Evolutionary conservation across 2,329 filamentous ascomycete genomes (phyloP), one percentile per base, ranked within the genome.

Genomic region (Lasiodiplodia theobromae): DNA sequence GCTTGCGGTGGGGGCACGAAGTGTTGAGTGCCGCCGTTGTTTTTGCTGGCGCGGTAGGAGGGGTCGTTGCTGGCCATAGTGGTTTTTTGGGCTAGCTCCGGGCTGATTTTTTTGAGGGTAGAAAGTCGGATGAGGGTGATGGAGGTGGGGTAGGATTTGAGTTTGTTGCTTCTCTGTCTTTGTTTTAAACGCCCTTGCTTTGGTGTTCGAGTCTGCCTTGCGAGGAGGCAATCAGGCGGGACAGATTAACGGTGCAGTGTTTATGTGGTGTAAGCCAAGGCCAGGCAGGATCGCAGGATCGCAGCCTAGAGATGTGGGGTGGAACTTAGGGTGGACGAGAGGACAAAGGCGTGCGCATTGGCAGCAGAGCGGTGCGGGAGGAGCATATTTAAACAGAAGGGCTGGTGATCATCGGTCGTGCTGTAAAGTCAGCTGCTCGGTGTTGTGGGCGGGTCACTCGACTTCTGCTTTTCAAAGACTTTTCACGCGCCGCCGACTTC

Each of bases 41-140:
- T 91, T 18, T 28, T 11, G 40, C 25, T 38, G 79, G 85, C 86
- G 75, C 54, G 67, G 31, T 80, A 75, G 68, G 85, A 75, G 68
- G 85, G 83, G 69, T 89, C 86, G 75, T 89, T 88, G 74, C 90
- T 87, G 80, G 88, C 89, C 78, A 86, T 87, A 80, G 87, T 90
- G 77, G 54, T n/a, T 28, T n/a, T 31, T 10, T 31, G 7, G 31
- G 8, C 31, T 34, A 34, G 31, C 31, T 8, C 31, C 31, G 23
- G 0, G 52, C 14, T 44, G 14, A 10, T 10, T 23, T 3, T 28
- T 31, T 18, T 18, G 1, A 34, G 10, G 21, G 3, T 18, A 28
- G 44, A n/a, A 7, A 21, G 28, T 34, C 18, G 25, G 44, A 31
- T 23, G 38, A 51, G 11, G n/a, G 18, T 23, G 58, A 28, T n/a